Evolutionary conservation across 371 early-diverging fungal species (phyloP), one percentile per base, ranked within the genome.

Genomic region (Gilbertella persicaria): DNA sequence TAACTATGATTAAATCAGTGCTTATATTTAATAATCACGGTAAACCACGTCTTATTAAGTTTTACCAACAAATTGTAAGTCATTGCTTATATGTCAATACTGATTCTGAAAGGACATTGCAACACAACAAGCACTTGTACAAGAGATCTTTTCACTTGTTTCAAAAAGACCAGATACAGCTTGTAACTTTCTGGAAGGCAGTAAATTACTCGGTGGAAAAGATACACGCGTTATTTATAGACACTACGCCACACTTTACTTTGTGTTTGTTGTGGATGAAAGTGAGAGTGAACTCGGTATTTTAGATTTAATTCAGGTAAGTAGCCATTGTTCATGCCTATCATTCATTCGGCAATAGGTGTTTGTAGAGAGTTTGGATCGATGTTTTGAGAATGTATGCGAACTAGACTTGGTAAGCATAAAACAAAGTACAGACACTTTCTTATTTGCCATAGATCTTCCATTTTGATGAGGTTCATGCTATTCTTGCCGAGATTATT

Each of bases 1-100:
- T 40, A 46, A 48, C 20, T 29, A 63, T 93, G 93, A 94, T 97
- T 67, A 90, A 93, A 64, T 91, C 93, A 13, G 94, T 94, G 13
- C 83, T 96, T 50, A 94, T 96, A 56, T 96, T 98, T 73, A 98
- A 98, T 69, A 95, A 94, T 69, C 89, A 91, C 58, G 98, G 98
- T 53, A 96, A 95, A 69, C 93, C 97, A 37, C 85, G 97, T 57
- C 70, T 96, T 41, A 85, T 91, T 60, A 88, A 91, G 61, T 95
- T 94, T 72, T 98, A 94, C 68, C 91, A 93, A 62, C 91, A 92
- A 55, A 82, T 96, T 53, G 93, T 91, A 82, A 54, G 41, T 5
- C 5, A 36, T 20, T 46, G 8, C n/a, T n/a, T n/a, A n/a, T n/a
- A n/a, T n/a, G n/a, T n/a, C n/a, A n/a, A n/a, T n/a, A n/a, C n/a